Evolutionary conservation across 2,329 filamentous ascomycete genomes (phyloP), one percentile per base, ranked within the genome.

Genomic region (Penicillium sp.): DNA sequence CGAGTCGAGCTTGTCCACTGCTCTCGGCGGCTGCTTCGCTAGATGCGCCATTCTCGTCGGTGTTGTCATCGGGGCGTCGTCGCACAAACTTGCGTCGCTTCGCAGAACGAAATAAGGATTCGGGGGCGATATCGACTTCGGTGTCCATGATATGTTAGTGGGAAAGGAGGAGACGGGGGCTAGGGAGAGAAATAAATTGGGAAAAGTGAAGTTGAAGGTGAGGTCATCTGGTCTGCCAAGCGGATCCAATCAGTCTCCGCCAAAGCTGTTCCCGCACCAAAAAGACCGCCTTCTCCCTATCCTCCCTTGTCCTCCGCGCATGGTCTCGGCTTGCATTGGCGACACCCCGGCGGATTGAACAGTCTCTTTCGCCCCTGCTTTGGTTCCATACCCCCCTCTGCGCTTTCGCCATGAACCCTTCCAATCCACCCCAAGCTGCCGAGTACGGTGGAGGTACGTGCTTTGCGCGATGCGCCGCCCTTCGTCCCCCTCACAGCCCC

Each of bases 51-150:
- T 39, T 33, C 13, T 58, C 53, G 27, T 57, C 54, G 21, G 45
- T 38, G 10, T 50, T 43, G 34, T 49, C 36, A 23, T 56, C 48
- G 4, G 41, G 56, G 36, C 73, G 68, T 48, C 70, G 72, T 39
- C 74, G 72, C 47, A 72, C 62, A 37, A 74, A 69, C 52, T 75
- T 78, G 45, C 73, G 65, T 39, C 70, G 68, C 60, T 78, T 78
- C 6, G 64, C 64, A 11, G 73, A 64, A 20, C 74, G 65, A 48
- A 76, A 76, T 9, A 71, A 45, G 5, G 69, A 51, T 28, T 65
- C 60, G 4, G 60, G 44, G 1, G 43, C 23, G 26, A 44, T 20
- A 13, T 50, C 43, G 6, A 43, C 25, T 14, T 64, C 53, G 2
- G 56, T 44, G 29, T 65, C 54, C 63, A 67, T 67, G 3, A 4